Evolutionary conservation across 768 basidiomycete species (phyloP), one percentile per base, ranked within the genome.

Genomic region (Tulasnella sp.): DNA sequence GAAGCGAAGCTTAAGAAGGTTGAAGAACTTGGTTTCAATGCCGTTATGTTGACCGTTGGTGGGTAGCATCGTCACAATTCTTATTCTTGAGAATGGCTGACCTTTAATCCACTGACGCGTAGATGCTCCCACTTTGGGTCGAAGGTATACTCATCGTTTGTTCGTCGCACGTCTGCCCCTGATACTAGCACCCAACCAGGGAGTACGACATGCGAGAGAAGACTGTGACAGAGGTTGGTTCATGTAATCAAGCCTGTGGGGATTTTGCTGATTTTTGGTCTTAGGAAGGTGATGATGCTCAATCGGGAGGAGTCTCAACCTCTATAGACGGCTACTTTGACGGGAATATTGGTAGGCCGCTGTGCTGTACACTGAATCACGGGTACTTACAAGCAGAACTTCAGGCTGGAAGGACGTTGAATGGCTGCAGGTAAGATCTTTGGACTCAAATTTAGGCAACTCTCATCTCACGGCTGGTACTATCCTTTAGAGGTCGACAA

Each of bases 21-120:
- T 21, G 84, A 85, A 59, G 67, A 70, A 29, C 71, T 88, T 3
- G 89, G 90, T 0, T 93, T 87, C 70, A 89, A 84, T 49, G 91
- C 87, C 1, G 86, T 97, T 60, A 90, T 90, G 69, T 74, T 97
- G 55, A 96, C 92, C 2, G 92, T 59, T 31, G 57, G 54, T 56
- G 54, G 22, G n/a, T 38, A 1, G 12, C 5, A 22, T 19, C n/a
- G 15, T 22, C 17, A 19, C 1, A n/a, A n/a, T 22, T 2, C 1
- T 27, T 34, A 38, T 38, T 38, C 34, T 15, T 38, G 34, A 3
- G 9, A 44, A 17, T 29, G 22, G 15, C 17, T 42, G 21, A 42
- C 8, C 9, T 10, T 2, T 17, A 7, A 1, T 56, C 17, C 19
- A 3, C 30, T 22, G 45, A 8, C 12, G 12, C 12, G 4, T 93